Percentiles rank a stretch among this genome's conserved stretches.
Conservation (phyloP, 202 grass and related monocot genomes). For the Setaria viridis region DNA sequence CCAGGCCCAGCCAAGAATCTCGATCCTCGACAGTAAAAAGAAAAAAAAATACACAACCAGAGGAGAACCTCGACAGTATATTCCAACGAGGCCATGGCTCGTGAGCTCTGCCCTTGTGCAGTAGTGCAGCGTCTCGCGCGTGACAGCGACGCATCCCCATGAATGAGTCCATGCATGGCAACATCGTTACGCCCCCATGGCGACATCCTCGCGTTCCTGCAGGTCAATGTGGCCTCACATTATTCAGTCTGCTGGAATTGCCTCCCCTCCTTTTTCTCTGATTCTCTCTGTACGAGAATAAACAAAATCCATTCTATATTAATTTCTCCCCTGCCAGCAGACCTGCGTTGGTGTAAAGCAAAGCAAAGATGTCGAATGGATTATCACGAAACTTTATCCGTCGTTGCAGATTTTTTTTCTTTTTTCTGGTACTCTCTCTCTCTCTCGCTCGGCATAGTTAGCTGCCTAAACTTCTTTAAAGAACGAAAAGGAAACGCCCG, state of each 20-base stretch:
- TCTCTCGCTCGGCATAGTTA: not conserved
- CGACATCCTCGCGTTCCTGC: slow-evolving; percentile 48
- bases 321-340: not conserved
- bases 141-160: slow-evolving; percentile 36
- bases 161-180: slow-evolving; percentile 28
- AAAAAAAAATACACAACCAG: not conserved
- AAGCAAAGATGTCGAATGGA: not conserved
- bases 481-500: not conserved
- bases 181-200: slow-evolving; percentile 59
- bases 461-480: not conserved
- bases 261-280: not conserved
- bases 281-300: not conserved
- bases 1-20: too few species aligned
- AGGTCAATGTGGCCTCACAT: not conserved
- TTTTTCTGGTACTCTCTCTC: not conserved
- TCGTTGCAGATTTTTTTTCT: not conserved
- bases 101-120: not conserved
- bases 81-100: not conserved
- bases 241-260: not conserved
- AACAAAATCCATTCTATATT: not conserved
- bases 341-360: not conserved
- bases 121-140: not conserved
- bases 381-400: not conserved
- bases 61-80: not conserved
- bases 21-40: too few species aligned